These are phyloP conservation scores for Cyberlindnera veronae DNA, from an alignment of 805 yeast species.

Conservation along the genomic window DNA sequence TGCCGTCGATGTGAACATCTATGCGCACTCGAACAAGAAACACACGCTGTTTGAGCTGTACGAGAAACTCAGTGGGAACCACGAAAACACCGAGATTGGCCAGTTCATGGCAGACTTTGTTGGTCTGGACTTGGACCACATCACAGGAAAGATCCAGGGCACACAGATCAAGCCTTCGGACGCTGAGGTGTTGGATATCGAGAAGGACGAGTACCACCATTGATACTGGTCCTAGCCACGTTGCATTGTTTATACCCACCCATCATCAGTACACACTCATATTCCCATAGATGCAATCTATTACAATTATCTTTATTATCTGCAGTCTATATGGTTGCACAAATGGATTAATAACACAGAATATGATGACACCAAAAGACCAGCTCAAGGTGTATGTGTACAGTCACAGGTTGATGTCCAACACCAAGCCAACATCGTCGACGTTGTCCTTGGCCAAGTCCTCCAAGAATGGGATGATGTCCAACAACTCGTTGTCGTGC, in stretches of 20 bases:
- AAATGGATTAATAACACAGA: no score
- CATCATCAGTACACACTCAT: no score
- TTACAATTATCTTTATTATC: no score
- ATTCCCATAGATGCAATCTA: no score
- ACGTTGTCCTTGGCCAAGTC: constrained; percentile 73
- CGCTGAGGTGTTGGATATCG: background rate
- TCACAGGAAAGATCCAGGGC: constrained; percentile 48
- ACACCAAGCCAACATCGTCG: constrained; percentile 78
- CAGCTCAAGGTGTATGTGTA: no score
- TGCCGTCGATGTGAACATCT: constrained; percentile 92
- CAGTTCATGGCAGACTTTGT: constrained; percentile 56
- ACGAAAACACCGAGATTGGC: constrained; percentile 86
- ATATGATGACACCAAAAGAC: no score
- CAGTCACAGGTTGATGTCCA: constrained; percentile 64
- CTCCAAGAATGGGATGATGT: constrained; percentile 84
- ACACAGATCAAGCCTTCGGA: constrained; percentile 39
- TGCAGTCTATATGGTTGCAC: no score
- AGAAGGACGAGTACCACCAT: background rate
- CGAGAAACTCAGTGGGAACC: constrained; percentile 65
- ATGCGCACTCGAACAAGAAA: constrained; percentile 66
- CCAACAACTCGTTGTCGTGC: constrained; percentile 93
- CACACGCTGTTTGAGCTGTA: constrained; percentile 35
- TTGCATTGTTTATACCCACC: no score
- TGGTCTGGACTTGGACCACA: constrained; percentile 42
- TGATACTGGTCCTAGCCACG: no score